phyloP scores from a whole-genome alignment of 768 basidiomycete genomes.

The Suillus lakei region DNA sequence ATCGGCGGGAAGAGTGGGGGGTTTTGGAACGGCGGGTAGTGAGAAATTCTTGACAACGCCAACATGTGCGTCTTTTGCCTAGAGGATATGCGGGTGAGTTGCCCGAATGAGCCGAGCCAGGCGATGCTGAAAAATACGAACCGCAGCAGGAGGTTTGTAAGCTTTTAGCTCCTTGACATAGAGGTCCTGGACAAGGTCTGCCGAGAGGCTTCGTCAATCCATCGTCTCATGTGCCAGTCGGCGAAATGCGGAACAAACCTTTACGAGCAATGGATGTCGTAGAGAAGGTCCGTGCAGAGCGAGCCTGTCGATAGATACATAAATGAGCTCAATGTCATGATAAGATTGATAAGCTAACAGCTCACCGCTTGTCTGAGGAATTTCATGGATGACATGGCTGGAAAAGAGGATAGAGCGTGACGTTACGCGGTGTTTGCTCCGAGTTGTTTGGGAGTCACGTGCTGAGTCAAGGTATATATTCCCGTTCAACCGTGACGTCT shows the following conservation, averaged over 20 bases:
- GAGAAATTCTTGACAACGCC: slow-evolving; percentile 85
- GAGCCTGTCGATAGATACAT: slow-evolving; percentile 44
- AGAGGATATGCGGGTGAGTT: not conserved
- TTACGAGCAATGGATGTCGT: slow-evolving; percentile 64
- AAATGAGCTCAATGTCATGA: slow-evolving; percentile 18
- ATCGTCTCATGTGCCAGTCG: slow-evolving; percentile 14
- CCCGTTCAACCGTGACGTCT: no score
- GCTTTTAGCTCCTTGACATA: slow-evolving; percentile 89
- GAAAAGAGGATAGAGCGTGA: slow-evolving; percentile 53
- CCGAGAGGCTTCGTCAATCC: slow-evolving; percentile 10
- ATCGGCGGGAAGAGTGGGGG: slow-evolving; percentile 78
- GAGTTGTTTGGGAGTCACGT: slow-evolving; percentile 29
- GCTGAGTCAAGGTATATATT: not conserved
- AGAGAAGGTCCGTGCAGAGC: slow-evolving; percentile 61
- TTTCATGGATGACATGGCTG: slow-evolving; percentile 61
- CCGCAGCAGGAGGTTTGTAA: slow-evolving; percentile 79
- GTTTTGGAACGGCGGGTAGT: slow-evolving; percentile 72
- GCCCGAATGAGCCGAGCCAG: not conserved
- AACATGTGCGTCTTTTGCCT: slow-evolving; percentile 93
- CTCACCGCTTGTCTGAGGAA: slow-evolving; percentile 61
- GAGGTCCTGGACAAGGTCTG: slow-evolving; percentile 92
- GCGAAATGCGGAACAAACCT: slow-evolving; percentile 50
- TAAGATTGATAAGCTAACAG: not conserved
- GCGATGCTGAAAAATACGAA: slow-evolving; percentile 44
- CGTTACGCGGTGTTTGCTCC: slow-evolving; percentile 41